A percentile compares a stretch with the other conserved stretches of the same genome.
Evolutionary conservation across 352 stramenopile genomes (phyloP).

Genomic region (Pythium utonaiense): DNA sequence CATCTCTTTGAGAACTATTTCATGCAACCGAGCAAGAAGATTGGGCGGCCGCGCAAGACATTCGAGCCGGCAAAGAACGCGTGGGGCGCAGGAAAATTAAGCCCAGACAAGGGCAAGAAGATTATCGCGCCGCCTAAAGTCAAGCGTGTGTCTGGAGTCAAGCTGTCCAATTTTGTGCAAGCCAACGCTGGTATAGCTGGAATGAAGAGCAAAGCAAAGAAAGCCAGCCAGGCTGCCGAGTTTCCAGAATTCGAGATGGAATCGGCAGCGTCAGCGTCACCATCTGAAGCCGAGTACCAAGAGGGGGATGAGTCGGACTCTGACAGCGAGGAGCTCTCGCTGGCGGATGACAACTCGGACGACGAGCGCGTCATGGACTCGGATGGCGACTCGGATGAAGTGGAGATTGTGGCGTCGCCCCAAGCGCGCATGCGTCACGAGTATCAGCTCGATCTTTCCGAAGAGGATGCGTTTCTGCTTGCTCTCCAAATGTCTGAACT

Average conservation of each 20-base stretch:
- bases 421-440: slow-evolving; percentile 30
- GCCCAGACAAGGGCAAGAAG: slow-evolving; percentile 27
- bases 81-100: slow-evolving; percentile 13
- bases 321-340: slow-evolving; percentile 39
- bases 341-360: slow-evolving; percentile 57
- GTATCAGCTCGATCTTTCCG: slow-evolving; percentile 42
- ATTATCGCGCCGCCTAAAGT: slow-evolving; percentile 7
- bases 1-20: slow-evolving; percentile 52
- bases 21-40: slow-evolving; percentile 43
- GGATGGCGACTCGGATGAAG: slow-evolving; percentile 36
- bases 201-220: slow-evolving; percentile 24
- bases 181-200: slow-evolving; percentile 29
- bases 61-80: slow-evolving; percentile 2
- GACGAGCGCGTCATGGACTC: slow-evolving; percentile 45
- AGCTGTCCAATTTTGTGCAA: slow-evolving; percentile 42
- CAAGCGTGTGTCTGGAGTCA: slow-evolving; percentile 24
- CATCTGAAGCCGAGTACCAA: slow-evolving; percentile 41
- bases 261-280: slow-evolving; percentile 4
- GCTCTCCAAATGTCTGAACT: slow-evolving; percentile 48
- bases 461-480: slow-evolving; percentile 40
- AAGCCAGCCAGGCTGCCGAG: slow-evolving; percentile 15
- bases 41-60: slow-evolving; percentile 37
- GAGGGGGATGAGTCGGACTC: slow-evolving; percentile 40
- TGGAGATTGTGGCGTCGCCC: slow-evolving; percentile 9
- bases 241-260: slow-evolving; percentile 32